Evolutionary conservation across 305 asterid species (phyloP), one percentile per base, ranked within the genome.

Genomic region (Caryopteris hybrid): DNA sequence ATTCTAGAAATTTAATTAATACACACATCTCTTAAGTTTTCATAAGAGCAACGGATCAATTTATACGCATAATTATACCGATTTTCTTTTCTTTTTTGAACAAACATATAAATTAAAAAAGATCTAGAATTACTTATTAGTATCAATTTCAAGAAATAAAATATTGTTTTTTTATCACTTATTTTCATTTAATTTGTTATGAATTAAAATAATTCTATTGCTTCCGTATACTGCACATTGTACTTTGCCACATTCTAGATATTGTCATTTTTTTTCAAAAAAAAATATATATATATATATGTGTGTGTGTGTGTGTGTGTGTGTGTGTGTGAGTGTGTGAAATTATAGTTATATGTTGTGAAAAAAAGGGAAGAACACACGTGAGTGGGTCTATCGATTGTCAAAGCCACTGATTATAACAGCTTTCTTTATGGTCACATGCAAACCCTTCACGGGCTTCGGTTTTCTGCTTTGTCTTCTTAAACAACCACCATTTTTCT

Each of bases 391-490:
- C 85, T 79, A 78, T 78, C 66, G 70, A 68, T 84, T 85, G 87
- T 71, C 77, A 71, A 71, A 52, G 74, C 81, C 86, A 84, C 51
- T 88, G 96, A 91, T 81, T 79, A 68, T 76, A 76, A 86, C 92
- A 85, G 83, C 79, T 80, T 92, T 79, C 71, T 74, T 84, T 71
- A 56, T 70, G 74, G 75, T 88, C 97, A 91, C 97, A 86, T 88
- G 95, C 96, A 83, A 76, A 8, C 66, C 60, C 71, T 79, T 91
- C 97, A 91, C 97, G 95, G 97, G 88, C 83, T 67, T 65, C 74
- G 59, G 62, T 82, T 86, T 77, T 76, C 61, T 53, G 31, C 82
- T 76, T 72, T 84, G 83, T 79, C 89, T 75, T 84, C 80, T 73
- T 75, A 77, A 74, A 74, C 75, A 62, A 31, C 36, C 36, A 31